Conservation (phyloP, 202 grass and related monocot genomes). For the Elaeis oleifera region DNA sequence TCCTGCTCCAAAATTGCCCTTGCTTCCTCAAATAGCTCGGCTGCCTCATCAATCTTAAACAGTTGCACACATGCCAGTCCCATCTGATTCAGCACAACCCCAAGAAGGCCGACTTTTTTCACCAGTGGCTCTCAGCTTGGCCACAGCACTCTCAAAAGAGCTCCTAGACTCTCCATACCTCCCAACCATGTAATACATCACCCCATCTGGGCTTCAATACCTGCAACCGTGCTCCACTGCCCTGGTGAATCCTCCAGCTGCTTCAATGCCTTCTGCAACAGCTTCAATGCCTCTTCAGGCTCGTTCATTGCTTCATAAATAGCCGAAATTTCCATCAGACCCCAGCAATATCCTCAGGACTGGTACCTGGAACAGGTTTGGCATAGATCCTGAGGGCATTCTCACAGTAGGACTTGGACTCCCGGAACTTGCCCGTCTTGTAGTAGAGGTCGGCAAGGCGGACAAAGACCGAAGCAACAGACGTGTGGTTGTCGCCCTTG, state of each 20-base stretch:
- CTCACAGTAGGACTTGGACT: constrained; percentile 93
- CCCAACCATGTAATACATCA: constrained; percentile 89
- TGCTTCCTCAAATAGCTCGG: constrained; percentile 88
- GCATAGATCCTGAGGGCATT: constrained; percentile 75
- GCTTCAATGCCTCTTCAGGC: constrained; percentile 84
- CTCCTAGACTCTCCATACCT: constrained; percentile 62
- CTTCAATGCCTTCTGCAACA: constrained; percentile 68
- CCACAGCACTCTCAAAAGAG: constrained; percentile 75
- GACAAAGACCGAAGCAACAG: constrained; percentile 72
- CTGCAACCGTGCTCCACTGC: constrained; percentile 89
- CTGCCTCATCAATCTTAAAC: constrained; percentile 97
- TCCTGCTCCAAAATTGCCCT: constrained; percentile 78
- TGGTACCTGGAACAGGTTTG: constrained; percentile 55
- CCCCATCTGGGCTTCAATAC: constrained; percentile 89
- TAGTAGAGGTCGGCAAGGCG: constrained; percentile 89
- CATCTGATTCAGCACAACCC: constrained; percentile 93
- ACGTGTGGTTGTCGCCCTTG: constrained; percentile 62
- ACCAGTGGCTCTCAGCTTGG: constrained; percentile 71
- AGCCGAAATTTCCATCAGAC: constrained; percentile 85
- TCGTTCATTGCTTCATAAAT: constrained; percentile 86
- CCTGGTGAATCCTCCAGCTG: constrained; percentile 77
- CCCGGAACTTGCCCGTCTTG: constrained; percentile 68
- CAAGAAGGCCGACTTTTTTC: constrained; percentile 93
- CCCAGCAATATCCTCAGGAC: constrained; percentile 79
- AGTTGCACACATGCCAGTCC: constrained; percentile 86